These are phyloP conservation scores for Penicillium desertorum DNA, from an alignment of 495 filamentous ascomycete species.

Conservation along the genomic window DNA sequence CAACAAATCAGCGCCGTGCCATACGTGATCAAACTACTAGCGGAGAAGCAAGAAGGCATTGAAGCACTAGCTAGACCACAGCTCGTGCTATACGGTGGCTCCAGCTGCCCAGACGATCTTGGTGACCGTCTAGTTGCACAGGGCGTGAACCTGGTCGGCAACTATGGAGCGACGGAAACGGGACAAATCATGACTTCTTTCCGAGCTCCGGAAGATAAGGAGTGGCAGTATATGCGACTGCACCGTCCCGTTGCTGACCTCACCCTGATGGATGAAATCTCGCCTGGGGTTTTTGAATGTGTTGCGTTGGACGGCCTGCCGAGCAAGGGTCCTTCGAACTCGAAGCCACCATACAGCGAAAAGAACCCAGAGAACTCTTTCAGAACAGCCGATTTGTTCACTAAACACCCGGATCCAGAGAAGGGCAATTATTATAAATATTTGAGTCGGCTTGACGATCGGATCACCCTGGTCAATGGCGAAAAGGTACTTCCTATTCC, in stretches of 20 bases:
- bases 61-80: constrained; percentile 43
- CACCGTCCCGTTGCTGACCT: constrained; percentile 32
- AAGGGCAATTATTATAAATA: constrained; percentile 59
- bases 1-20: constrained; percentile 57
- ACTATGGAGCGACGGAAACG: constrained; percentile 56
- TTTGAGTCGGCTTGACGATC: constrained; percentile 57
- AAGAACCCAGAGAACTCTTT: constrained; percentile 47
- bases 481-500: constrained; percentile 69
- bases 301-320: constrained; percentile 61
- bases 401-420: constrained; percentile 45
- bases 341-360: constrained; percentile 56
- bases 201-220: constrained; percentile 47
- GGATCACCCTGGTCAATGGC: constrained; percentile 61
- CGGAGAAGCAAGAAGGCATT: constrained; percentile 49
- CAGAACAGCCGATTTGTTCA: constrained; percentile 49
- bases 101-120: constrained; percentile 55
- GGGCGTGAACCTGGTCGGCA: constrained; percentile 55
- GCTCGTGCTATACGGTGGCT: constrained; percentile 53
- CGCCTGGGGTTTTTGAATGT: constrained; percentile 57
- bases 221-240: constrained; percentile 66
- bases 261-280: constrained; percentile 55
- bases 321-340: constrained; percentile 60
- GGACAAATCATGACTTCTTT: constrained; percentile 58
- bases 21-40: constrained; percentile 55
- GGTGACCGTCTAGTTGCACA: constrained; percentile 53